Conservation (phyloP, 2,329 filamentous ascomycete species). For the Cladobotryum mycophilum region DNA sequence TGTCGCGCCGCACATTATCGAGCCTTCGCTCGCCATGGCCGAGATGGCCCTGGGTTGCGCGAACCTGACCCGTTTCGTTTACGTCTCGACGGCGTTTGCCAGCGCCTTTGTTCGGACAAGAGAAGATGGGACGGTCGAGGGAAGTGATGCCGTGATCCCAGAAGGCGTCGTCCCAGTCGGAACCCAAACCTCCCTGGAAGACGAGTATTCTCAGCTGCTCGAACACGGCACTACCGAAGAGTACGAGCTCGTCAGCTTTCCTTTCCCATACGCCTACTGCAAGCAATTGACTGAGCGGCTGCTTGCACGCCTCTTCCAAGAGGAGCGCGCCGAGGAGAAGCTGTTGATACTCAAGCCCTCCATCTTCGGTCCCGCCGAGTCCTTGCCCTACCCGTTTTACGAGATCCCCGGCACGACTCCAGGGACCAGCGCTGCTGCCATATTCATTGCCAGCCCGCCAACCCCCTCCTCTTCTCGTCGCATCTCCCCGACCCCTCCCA, state of each 20-base stretch:
- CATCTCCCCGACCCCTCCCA: background rate
- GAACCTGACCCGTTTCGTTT: background rate
- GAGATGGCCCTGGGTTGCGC: background rate
- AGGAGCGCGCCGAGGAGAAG: background rate
- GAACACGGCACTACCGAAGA: background rate
- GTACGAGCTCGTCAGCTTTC: background rate
- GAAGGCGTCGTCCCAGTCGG: background rate
- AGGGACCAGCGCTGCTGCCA: background rate
- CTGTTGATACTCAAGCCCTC: background rate
- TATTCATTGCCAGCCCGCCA: background rate
- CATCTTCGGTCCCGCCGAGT: background rate
- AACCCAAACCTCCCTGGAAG: background rate
- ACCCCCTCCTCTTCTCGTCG: background rate
- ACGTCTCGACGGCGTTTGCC: background rate
- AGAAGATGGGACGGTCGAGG: background rate
- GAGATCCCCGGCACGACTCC: background rate
- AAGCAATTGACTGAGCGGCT: constrained; percentile 3
- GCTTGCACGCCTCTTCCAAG: background rate
- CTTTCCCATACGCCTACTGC: background rate
- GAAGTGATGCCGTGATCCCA: background rate
- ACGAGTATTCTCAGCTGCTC: background rate
- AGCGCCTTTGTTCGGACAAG: background rate
- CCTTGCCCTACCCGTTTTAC: background rate
- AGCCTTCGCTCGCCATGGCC: background rate
- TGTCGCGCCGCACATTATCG: background rate